These are phyloP conservation scores for Hyaloscypha variabilis DNA, from an alignment of 495 filamentous ascomycete genomes.

Conservation along the genomic window DNA sequence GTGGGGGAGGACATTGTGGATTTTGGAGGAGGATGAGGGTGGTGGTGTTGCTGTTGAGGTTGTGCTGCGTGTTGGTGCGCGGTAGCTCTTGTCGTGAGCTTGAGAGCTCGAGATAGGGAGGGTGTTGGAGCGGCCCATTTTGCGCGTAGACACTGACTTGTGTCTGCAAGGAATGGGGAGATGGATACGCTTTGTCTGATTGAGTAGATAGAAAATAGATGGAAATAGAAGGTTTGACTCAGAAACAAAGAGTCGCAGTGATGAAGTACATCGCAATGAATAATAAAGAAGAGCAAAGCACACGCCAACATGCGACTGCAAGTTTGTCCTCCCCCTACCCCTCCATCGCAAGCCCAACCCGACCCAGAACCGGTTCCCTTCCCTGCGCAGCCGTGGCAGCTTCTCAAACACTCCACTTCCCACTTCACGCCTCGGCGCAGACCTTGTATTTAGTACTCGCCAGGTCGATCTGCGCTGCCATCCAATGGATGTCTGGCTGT, in stretches of 20 bases:
- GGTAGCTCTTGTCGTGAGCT: conserved; percentile 5
- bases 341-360: not conserved
- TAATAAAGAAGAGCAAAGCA: not conserved
- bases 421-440: not conserved
- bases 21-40: not conserved
- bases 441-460: not conserved
- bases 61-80: not conserved
- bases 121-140: conserved; percentile 27
- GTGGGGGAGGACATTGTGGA: conserved; percentile 11
- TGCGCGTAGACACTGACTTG: not conserved
- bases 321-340: not conserved
- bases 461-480: not conserved
- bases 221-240: not conserved
- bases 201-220: not conserved
- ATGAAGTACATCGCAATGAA: conserved; percentile 2
- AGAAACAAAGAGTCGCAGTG: not conserved
- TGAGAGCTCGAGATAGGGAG: conserved; percentile 10
- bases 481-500: not conserved
- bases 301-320: not conserved
- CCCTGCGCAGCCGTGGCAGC: not conserved
- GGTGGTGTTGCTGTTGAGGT: not conserved
- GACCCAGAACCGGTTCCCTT: not conserved
- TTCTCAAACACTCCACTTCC: not conserved
- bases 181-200: not conserved
- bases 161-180: not conserved